Percentiles rank a stretch among this genome's conserved stretches.
phyloP scores from a whole-genome alignment of 208 protist species.

The Tritrichomonas foetus region DNA sequence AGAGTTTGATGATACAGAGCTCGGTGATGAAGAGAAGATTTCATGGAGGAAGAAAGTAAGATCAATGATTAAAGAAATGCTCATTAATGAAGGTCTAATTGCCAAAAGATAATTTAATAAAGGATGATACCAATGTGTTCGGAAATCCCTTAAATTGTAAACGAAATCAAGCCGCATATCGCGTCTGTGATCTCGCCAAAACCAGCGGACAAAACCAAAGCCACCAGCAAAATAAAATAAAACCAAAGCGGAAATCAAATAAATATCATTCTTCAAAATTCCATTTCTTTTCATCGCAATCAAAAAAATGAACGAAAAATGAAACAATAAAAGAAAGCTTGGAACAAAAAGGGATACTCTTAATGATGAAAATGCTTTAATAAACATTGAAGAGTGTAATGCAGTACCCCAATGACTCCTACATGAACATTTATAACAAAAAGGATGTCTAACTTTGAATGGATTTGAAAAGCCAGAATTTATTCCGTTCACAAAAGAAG shows the following conservation, averaged over 20 bases:
- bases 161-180: not conserved
- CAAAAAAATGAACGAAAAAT: not conserved
- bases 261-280: not conserved
- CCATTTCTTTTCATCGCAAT: not conserved
- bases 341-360: not conserved
- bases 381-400: not conserved
- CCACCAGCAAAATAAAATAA: not conserved
- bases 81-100: not conserved
- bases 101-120: not conserved
- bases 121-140: not conserved
- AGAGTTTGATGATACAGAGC: too few relatives aligned
- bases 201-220: not conserved
- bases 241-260: not conserved
- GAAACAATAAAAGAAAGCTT: not conserved
- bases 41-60: not conserved
- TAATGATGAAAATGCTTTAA: not conserved
- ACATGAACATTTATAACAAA: not conserved
- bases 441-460: not conserved
- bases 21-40: not conserved
- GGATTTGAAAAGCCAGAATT: not conserved
- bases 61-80: not conserved
- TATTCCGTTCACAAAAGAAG: not conserved
- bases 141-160: not conserved
- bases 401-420: not conserved
- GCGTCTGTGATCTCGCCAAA: not conserved